Percentiles rank a stretch among this genome's conserved stretches.
Conservation (phyloP, 345 rosid genomes). For the Arabidopsis thaliana region TAIR10.1 NC_003074.8:9455001-9455500, state of each 20-base stretch:
- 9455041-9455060: constrained; percentile 34
- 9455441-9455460: constrained; percentile 8
- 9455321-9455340: constrained; percentile 43
- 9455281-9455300: constrained; percentile 36
- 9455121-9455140: constrained; percentile 49
- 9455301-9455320: constrained; percentile 37
- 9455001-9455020: constrained; percentile 33
- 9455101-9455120: constrained; percentile 73
- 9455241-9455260: constrained; percentile 28
- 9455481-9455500: constrained; percentile 23
- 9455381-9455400: neutral
- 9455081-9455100: constrained; percentile 98
- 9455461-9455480: constrained; percentile 14
- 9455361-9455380: neutral
- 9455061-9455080: constrained; percentile 36
- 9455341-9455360: constrained; percentile 3
- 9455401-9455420: constrained; percentile 22
- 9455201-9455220: constrained; percentile 33
- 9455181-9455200: constrained; percentile 48
- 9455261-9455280: constrained; percentile 29
- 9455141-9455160: constrained; percentile 60
- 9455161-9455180: constrained; percentile 58
- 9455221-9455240: constrained; percentile 30
- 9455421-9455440: neutral
- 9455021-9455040: constrained; percentile 40